Base-by-base conservation (phyloP, 31 red algal genomes). In the Odonthalia washingtoniensis region DNA sequence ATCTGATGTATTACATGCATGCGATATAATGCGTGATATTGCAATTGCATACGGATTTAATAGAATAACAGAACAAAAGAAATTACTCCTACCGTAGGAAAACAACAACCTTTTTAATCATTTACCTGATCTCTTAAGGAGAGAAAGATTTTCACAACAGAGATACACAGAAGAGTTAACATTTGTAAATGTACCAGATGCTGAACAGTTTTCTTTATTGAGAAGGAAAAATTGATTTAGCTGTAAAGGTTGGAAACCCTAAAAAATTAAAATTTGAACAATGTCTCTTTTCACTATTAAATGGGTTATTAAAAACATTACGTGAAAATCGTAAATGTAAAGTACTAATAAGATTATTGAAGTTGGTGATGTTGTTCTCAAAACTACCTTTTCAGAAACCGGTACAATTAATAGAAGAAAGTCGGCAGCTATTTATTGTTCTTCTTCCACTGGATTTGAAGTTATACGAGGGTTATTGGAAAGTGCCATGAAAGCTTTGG, bases 141-240 rank as follows among this genome's bases (percentile, higher is more conserved):
- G 93, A 74, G 95, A 99, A 69, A 93, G 82, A 27, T 60, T 99
- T 39, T 95, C 95, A 26, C 93, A 96, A 42, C 89, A 91, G 28
- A 95, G 98, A 41, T 99, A 95, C 79, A 95, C 91, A 2, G 98
- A 99, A 82, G 95, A 97, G 18, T 74, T 99, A 31, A 99, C 98
- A 49, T 97, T 93, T 92, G 98, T 97, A 30, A 97, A 93, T 24
- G 95, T 97, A 37, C 95, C 95, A 2, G 91, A 96, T 52, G 95
- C 87, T 34, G 98, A 99, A 63, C 97, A 99, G 53, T 93, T 93
- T 69, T 63, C 42, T 41, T 73, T 90, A 93, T 68, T 46, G 87
- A 80, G 24, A 94, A 90, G 45, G 98, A 97, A 46, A 84, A 88
- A 24, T 90, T 99, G 53, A 70, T 74, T 30, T 97, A 99, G 46